Percentiles rank a stretch among this genome's conserved stretches.
Evolutionary conservation across 73 alveolate genomes (phyloP).

Genomic region (Paraurostyla sp.): DNA sequence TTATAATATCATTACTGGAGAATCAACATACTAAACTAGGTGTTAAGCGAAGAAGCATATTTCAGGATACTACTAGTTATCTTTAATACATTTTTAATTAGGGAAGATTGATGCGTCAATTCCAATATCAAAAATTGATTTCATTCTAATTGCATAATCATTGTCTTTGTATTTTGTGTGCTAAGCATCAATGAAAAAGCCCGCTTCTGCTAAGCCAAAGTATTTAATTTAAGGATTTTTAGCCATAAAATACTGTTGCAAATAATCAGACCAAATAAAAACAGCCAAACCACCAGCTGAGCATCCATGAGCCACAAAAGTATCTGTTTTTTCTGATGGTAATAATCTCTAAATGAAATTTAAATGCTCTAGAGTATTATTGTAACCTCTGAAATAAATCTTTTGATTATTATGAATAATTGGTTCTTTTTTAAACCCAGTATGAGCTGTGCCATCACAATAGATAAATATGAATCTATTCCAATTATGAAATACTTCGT

Average conservation of each 20-base stretch:
- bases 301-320: too few species aligned
- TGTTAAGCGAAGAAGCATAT: background rate
- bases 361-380: background rate
- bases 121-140: background rate
- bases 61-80: background rate
- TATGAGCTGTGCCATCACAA: too few species aligned
- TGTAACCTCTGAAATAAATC: background rate
- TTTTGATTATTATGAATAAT: background rate
- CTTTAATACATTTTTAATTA: background rate
- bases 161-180: background rate
- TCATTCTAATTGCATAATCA: slow-evolving; percentile 12
- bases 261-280: background rate
- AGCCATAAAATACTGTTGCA: background rate
- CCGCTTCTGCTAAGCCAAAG: slow-evolving; percentile 16
- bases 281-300: slow-evolving; percentile 43
- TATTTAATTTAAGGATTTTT: background rate
- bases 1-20: background rate
- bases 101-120: background rate
- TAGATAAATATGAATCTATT: too few species aligned
- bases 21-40: background rate
- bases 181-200: background rate
- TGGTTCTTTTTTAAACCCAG: background rate
- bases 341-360: too few species aligned
- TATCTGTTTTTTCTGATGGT: too few species aligned
- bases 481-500: background rate